phyloP scores from a whole-genome alignment of 139 green algal species.

The Closterium sp. region DNA sequence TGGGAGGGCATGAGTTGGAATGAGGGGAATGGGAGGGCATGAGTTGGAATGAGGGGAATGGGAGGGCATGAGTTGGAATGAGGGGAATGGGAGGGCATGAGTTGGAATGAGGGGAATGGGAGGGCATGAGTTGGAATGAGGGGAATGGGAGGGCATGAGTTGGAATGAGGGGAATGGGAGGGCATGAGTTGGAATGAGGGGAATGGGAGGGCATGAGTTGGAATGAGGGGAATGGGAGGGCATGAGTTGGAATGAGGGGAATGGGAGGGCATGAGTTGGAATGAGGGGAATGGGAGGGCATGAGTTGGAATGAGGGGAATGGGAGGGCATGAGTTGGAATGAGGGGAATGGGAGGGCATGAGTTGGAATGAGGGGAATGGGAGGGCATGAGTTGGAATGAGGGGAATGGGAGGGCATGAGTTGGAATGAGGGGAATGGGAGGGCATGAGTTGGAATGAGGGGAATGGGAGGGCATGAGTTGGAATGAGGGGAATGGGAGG shows the following conservation, averaged over 20 bases:
- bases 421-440: no score
- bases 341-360: no score
- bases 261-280: background rate
- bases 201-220: background rate
- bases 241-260: no score
- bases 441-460: no score
- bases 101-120: background rate
- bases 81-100: no score
- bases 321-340: background rate
- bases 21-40: no score
- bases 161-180: no score
- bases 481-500: background rate
- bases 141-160: background rate
- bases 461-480: background rate
- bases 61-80: no score
- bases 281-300: background rate
- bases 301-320: background rate
- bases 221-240: background rate
- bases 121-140: background rate
- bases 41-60: background rate
- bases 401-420: no score
- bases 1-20: background rate
- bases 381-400: background rate
- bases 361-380: background rate
- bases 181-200: background rate